Percentiles rank a stretch among this genome's conserved stretches.
Conservation (phyloP, 1,284 basidiomycete species). For the Moesziomyces globuligerus region DNA sequence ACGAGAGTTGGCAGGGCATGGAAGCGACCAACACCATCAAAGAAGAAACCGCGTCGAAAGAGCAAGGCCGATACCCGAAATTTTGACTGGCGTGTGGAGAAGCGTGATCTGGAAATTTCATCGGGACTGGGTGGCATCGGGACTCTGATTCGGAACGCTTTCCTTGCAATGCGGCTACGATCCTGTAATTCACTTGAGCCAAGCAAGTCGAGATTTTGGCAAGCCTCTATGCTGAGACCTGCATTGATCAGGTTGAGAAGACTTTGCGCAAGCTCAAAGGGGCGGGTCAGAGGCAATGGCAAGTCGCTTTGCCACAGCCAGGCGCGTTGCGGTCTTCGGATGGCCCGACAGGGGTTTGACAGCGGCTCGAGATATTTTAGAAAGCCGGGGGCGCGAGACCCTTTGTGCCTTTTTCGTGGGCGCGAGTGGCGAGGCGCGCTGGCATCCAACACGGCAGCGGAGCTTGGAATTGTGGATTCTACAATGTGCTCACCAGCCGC, state of each 20-base stretch:
- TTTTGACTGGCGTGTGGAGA: conserved; percentile 34
- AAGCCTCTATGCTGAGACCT: too few species aligned
- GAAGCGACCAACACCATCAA: conserved; percentile 2
- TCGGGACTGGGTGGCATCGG: conserved; percentile 3
- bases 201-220: too few species aligned
- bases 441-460: conserved; percentile 18
- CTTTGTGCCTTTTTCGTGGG: not conserved
- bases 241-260: too few species aligned
- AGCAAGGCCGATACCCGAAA: conserved; percentile 34
- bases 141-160: not conserved
- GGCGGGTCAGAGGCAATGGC: too few species aligned
- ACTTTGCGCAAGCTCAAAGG: too few species aligned
- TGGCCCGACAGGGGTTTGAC: too few species aligned
- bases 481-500: conserved; percentile 4
- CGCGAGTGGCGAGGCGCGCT: conserved; percentile 12
- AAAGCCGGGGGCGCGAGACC: not conserved
- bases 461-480: conserved; percentile 18
- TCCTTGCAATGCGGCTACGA: not conserved
- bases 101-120: conserved; percentile 5
- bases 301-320: too few species aligned
- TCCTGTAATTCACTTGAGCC: too few species aligned
- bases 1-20: too few species aligned
- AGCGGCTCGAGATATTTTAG: too few species aligned
- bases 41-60: conserved; percentile 19
- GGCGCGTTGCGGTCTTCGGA: too few species aligned